Evolutionary conservation across 352 stramenopile species (phyloP).

Genomic region (Elongisporangium anandrum): DNA sequence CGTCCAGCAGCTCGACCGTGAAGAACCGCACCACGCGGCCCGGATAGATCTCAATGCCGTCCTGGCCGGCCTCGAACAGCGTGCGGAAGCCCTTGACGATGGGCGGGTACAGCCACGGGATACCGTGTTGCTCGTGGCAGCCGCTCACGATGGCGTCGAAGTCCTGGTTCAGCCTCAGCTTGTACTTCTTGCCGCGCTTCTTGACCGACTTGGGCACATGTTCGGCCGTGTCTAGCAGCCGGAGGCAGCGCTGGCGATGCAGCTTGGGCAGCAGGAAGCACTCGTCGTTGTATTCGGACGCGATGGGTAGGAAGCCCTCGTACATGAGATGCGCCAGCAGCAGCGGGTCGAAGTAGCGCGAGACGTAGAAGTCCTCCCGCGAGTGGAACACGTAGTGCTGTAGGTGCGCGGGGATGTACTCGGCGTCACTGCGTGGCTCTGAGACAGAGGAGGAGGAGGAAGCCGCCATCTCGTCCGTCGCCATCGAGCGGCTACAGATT

Average conservation of each 20-base stretch:
- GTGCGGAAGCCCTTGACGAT: slow-evolving; percentile 82
- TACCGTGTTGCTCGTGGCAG: slow-evolving; percentile 91
- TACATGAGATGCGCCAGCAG: slow-evolving; percentile 90
- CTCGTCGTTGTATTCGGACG: slow-evolving; percentile 65
- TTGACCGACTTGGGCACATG: slow-evolving; percentile 89
- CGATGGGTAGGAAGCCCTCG: slow-evolving; percentile 94
- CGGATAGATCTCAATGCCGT: slow-evolving; percentile 58
- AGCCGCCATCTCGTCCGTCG: slow-evolving; percentile 1
- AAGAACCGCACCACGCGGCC: slow-evolving; percentile 76
- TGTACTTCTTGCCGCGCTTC: slow-evolving; percentile 88
- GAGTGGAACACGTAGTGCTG: slow-evolving; percentile 85
- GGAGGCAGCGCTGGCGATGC: slow-evolving; percentile 86
- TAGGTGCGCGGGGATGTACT: slow-evolving; percentile 88
- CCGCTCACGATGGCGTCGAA: slow-evolving; percentile 88
- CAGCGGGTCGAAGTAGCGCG: slow-evolving; percentile 83
- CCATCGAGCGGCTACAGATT: background rate
- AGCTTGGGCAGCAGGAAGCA: slow-evolving; percentile 87
- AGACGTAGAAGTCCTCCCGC: slow-evolving; percentile 93
- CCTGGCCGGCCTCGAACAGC: slow-evolving; percentile 52
- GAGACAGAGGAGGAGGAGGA: slow-evolving; percentile 2
- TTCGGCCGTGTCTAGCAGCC: slow-evolving; percentile 50
- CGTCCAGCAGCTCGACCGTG: slow-evolving; percentile 89
- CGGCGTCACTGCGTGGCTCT: slow-evolving; percentile 31
- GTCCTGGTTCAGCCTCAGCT: slow-evolving; percentile 83
- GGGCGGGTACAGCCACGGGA: slow-evolving; percentile 91